Percentiles rank a stretch among this genome's conserved stretches.
phyloP scores from a whole-genome alignment of 805 yeast species.

The Candida sakaeoensis region DNA sequence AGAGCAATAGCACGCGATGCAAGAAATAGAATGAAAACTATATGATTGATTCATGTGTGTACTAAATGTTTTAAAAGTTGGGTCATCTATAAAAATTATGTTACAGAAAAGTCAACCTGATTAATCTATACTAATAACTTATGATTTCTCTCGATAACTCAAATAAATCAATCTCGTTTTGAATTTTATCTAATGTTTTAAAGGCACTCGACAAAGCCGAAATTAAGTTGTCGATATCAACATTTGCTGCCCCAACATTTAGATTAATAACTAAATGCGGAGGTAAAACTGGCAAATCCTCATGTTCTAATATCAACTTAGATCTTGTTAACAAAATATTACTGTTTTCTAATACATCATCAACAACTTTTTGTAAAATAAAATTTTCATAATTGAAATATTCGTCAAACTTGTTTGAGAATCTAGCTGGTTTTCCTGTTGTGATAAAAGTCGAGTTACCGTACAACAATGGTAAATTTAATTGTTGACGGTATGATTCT shows the following conservation, averaged over 20 bases:
- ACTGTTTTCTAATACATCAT: constrained; percentile 47
- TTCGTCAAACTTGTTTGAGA: constrained; percentile 38
- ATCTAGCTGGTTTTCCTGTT: constrained; percentile 44
- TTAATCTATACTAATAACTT: constrained; percentile 13
- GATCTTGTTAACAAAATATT: constrained; percentile 62
- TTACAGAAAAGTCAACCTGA: too few relatives aligned
- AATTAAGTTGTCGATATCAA: constrained; percentile 24
- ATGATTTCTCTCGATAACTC: constrained; percentile 24
- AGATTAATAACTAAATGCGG: constrained; percentile 36
- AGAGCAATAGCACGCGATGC: constrained; percentile 79
- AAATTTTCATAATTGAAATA: constrained; percentile 51
- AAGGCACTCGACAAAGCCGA: constrained; percentile 20
- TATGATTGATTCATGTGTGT: neutral
- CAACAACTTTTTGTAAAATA: constrained; percentile 65
- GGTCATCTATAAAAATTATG: neutral
- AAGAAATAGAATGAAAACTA: constrained; percentile 44
- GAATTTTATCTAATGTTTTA: constrained; percentile 19
- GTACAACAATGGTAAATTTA: constrained; percentile 47
- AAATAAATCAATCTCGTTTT: constrained; percentile 21
- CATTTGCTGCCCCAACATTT: constrained; percentile 23
- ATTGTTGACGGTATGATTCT: constrained; percentile 39
- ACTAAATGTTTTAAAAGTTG: neutral
- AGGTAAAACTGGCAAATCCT: constrained; percentile 52
- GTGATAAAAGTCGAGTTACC: constrained; percentile 44
- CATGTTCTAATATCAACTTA: constrained; percentile 65